Evolutionary conservation across 441 rosid genomes (phyloP).

Genomic region (Pelargonium exstipulatum): DNA sequence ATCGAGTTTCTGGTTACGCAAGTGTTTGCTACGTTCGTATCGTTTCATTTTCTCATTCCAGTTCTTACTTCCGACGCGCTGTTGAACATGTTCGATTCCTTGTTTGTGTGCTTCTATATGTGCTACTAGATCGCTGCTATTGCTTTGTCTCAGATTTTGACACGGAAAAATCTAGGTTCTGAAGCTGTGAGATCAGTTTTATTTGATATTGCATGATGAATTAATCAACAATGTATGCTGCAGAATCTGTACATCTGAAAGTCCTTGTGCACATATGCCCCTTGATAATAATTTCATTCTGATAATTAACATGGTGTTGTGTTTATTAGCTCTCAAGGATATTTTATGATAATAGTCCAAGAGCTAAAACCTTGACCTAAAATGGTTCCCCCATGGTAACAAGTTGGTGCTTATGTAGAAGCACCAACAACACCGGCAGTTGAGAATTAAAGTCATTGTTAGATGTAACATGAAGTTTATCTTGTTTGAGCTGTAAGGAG

Average conservation of each 20-base stretch:
- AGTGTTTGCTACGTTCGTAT: neutral
- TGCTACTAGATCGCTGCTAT: too few species aligned
- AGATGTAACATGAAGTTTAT: neutral
- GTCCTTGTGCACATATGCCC: neutral
- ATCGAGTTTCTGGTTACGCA: neutral
- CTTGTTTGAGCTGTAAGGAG: neutral
- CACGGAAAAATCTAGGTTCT: neutral
- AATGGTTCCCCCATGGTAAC: neutral
- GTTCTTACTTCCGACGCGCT: neutral
- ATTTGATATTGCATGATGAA: neutral
- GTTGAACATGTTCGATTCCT: too few species aligned
- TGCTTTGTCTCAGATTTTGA: neutral
- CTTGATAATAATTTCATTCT: neutral
- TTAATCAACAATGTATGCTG: neutral
- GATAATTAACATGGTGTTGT: too few species aligned
- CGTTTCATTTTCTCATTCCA: neutral
- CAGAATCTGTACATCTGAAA: neutral
- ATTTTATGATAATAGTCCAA: neutral
- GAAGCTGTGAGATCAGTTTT: neutral
- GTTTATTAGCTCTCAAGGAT: too few species aligned
- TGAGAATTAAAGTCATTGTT: neutral
- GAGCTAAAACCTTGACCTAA: constrained; percentile 4
- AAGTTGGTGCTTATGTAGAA: neutral
- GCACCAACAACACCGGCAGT: neutral
- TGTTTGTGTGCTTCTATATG: too few species aligned